Evolutionary conservation across 163 green algal genomes (phyloP).

Genomic region (Volvox carteri): DNA sequence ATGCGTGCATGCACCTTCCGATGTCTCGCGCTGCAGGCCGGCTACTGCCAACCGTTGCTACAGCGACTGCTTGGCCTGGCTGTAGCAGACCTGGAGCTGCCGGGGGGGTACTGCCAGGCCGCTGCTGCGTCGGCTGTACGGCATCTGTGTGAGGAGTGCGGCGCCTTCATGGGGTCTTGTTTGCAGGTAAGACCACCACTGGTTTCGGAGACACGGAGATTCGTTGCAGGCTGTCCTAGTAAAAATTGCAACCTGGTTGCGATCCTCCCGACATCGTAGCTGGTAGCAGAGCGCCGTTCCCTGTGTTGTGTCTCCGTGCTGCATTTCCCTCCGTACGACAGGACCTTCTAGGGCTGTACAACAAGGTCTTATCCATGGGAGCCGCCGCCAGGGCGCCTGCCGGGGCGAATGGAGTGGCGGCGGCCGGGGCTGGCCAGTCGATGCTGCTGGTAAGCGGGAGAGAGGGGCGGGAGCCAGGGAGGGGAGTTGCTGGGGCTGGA

Average conservation of each 20-base stretch:
- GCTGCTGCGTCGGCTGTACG: slow-evolving; percentile 76
- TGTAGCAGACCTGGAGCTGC: slow-evolving; percentile 13
- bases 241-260: too few relatives aligned
- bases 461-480: slow-evolving; percentile 23
- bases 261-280: too few relatives aligned
- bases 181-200: slow-evolving; percentile 58
- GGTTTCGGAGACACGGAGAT: too few relatives aligned
- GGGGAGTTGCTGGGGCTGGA: slow-evolving; percentile 12
- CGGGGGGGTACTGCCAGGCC: slow-evolving; percentile 33
- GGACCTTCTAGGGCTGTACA: slow-evolving; percentile 79
- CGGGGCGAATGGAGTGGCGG: neutral
- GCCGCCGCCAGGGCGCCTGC: neutral
- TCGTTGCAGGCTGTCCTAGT: too few relatives aligned
- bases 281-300: too few relatives aligned
- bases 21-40: slow-evolving; percentile 26
- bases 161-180: slow-evolving; percentile 67
- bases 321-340: too few relatives aligned
- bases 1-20: too few relatives aligned
- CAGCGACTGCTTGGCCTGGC: slow-evolving; percentile 49
- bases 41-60: slow-evolving; percentile 52
- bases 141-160: slow-evolving; percentile 81
- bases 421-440: slow-evolving; percentile 2
- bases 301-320: too few relatives aligned
- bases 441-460: slow-evolving; percentile 28
- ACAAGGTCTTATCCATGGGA: slow-evolving; percentile 47